phyloP scores from a whole-genome alignment of 495 filamentous ascomycete genomes.

The Daldinia concentrica region DNA sequence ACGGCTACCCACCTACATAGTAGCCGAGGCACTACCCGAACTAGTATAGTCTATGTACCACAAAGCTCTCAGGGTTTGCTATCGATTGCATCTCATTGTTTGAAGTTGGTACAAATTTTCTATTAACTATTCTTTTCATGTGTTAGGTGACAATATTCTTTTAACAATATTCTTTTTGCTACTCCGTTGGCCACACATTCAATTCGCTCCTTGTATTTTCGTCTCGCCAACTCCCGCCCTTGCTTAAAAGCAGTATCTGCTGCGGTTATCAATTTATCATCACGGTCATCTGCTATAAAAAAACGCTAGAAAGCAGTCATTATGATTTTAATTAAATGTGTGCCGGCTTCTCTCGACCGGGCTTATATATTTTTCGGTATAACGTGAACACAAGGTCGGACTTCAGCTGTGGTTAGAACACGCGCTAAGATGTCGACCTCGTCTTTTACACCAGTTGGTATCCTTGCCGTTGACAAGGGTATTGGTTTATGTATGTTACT shows the following conservation, averaged over 20 bases:
- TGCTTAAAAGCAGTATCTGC: background rate
- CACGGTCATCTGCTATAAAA: background rate
- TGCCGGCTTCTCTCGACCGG: background rate
- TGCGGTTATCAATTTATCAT: background rate
- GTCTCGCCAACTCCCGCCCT: background rate
- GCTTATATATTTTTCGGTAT: background rate
- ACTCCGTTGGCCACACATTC: background rate
- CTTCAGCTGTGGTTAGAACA: background rate
- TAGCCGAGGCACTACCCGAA: constrained; percentile 38
- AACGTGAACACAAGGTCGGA: background rate
- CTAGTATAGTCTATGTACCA: background rate
- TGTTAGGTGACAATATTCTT: background rate
- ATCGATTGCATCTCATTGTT: background rate
- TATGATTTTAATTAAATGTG: background rate
- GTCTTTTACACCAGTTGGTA: background rate
- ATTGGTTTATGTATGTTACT: background rate
- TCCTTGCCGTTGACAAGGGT: background rate
- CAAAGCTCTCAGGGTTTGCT: background rate
- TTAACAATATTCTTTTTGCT: background rate
- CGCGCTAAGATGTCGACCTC: background rate
- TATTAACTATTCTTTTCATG: background rate
- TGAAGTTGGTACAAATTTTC: background rate
- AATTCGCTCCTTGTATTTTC: background rate
- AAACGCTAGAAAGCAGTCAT: background rate
- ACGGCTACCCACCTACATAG: background rate